phyloP scores from a whole-genome alignment of 148 eudicot species.

The Amaranthus cruentus region DNA sequence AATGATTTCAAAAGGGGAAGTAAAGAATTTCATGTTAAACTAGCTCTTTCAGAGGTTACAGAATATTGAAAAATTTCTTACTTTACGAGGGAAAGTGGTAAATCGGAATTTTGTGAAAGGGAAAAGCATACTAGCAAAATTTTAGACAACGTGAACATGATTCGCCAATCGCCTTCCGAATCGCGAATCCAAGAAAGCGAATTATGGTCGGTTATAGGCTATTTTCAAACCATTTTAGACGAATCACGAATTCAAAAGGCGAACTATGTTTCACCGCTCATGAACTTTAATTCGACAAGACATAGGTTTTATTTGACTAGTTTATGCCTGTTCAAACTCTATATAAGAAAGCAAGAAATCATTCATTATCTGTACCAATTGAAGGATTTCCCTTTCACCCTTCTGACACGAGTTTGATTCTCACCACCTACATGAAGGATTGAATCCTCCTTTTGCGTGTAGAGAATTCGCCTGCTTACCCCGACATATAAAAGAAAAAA shows the following conservation, averaged over 20 bases:
- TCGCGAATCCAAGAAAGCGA: too few relatives aligned
- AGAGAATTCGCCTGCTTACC: too few relatives aligned
- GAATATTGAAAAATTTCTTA: not conserved
- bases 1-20: not conserved
- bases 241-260: too few relatives aligned
- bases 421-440: too few relatives aligned
- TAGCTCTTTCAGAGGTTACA: not conserved
- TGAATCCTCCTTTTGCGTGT: too few relatives aligned
- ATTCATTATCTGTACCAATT: not conserved
- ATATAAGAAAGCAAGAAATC: not conserved
- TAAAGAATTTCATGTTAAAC: not conserved
- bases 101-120: not conserved
- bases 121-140: not conserved
- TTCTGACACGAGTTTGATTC: too few relatives aligned
- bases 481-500: not conserved
- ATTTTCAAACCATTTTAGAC: too few relatives aligned
- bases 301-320: not conserved
- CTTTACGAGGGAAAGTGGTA: not conserved
- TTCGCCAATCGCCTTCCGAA: too few relatives aligned
- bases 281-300: not conserved
- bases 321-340: not conserved
- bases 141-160: not conserved
- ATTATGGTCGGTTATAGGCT: too few relatives aligned
- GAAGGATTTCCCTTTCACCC: not conserved
- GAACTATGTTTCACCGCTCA: not conserved